Conservation (phyloP, 2,329 filamentous ascomycete species). For the Phialophora macrospora region DNA sequence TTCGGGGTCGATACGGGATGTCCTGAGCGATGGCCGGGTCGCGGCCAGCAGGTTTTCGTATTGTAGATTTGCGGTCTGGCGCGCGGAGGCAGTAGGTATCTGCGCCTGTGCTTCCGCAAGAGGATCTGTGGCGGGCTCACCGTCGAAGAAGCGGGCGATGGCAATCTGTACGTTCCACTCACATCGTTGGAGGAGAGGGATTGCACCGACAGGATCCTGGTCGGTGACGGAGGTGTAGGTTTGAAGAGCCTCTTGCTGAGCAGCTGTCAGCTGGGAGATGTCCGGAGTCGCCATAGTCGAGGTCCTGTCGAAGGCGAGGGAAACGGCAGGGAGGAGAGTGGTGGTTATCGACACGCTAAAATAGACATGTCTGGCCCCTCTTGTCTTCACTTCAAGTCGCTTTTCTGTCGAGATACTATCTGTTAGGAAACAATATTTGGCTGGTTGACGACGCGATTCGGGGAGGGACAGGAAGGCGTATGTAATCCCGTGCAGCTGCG, state of each 20-base stretch:
- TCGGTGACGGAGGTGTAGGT: constrained; percentile 89
- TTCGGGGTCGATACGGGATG: constrained; percentile 26
- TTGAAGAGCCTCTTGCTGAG: constrained; percentile 81
- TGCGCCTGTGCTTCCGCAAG: constrained; percentile 75
- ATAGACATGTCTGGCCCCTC: constrained; percentile 19
- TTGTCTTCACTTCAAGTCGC: constrained; percentile 12
- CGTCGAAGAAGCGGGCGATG: constrained; percentile 96
- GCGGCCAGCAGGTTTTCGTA: constrained; percentile 59
- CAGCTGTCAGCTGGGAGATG: constrained; percentile 71
- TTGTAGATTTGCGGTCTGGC: constrained; percentile 75
- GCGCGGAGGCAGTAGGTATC: constrained; percentile 64
- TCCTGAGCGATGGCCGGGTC: constrained; percentile 40
- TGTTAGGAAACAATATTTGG: background rate
- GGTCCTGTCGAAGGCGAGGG: constrained; percentile 12
- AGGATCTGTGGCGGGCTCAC: constrained; percentile 77
- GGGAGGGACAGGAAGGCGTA: constrained; percentile 4
- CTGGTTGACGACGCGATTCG: constrained; percentile 8
- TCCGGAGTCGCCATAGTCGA: constrained; percentile 55
- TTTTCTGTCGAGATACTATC: background rate
- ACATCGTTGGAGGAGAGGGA: constrained; percentile 79
- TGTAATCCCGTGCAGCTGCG: constrained; percentile 1
- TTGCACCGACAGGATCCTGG: constrained; percentile 75
- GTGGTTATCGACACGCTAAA: constrained; percentile 16
- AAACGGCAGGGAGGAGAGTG: background rate
- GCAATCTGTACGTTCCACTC: constrained; percentile 99